Base-by-base conservation (phyloP, 306 rosid species). In the Carpinus fangiana region DNA sequence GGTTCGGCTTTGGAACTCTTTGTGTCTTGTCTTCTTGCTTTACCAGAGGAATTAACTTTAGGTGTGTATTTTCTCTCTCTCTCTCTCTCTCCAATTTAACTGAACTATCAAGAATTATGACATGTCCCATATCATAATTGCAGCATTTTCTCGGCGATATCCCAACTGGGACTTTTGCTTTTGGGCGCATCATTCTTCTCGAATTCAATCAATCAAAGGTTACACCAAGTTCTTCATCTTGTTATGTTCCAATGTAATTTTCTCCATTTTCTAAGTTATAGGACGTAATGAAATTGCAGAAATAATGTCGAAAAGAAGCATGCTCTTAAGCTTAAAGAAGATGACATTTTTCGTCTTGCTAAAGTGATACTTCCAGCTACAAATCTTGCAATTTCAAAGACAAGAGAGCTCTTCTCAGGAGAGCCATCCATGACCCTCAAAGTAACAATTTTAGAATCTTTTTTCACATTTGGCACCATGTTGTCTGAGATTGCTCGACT, bases 371-470 rank as follows among this genome's bases (percentile, higher is more conserved):
- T 90, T 65, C 96, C 98, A 26, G 85, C 91, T 73, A 71, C 82
- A 66, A 95, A 95, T 79, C 83, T 95, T 74, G 86, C 81, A 57
- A 82, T 91, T 75, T 86, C 88, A 70, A 91, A 81, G 89, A 80
- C 84, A 18, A 85, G 90, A 76, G 84, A 51, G 59, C 74, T 88
- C 21, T 95, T 93, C 86, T 93, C 96, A 2, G 98, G 98, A 82
- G 94, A 93, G 77, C 93, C 99, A 64, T 87, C 92, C 79, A 91
- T 78, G 92, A 95, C 96, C 67, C 89, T 95, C 47, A 95, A 89
- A 84, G 98, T 95, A 92, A 90, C 50, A 21, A 51, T 52, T 53
- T 14, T 70, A 59, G 26, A 11, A 6, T 54, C 34, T 76, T 23
- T 12, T 55, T 53, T 73, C 47, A 53, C 57, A 73, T 60, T 53